A percentile compares a stretch with the other conserved stretches of the same genome.
These are phyloP conservation scores for Hordeum pubiflorum DNA, from an alignment of 202 grass and related monocot species.

Conservation along the genomic window DNA sequence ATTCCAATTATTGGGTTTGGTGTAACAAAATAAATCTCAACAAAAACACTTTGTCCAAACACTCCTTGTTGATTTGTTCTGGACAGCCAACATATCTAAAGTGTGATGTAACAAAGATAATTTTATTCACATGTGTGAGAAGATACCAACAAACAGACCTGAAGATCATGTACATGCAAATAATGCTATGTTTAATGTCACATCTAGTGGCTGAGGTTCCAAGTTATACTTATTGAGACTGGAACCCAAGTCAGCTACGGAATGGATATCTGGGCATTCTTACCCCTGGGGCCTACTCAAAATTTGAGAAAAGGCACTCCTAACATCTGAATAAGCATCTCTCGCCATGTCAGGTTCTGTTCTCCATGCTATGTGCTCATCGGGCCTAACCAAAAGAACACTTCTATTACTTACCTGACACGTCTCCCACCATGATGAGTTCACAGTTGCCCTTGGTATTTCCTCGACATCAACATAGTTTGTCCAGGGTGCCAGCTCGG, in stretches of 20 bases:
- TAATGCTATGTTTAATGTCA: not conserved
- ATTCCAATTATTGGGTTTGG: too few relatives aligned
- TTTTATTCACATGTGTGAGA: not conserved
- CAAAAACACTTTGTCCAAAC: not conserved
- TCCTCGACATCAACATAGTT: constrained; percentile 62
- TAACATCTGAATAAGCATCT: constrained; percentile 39
- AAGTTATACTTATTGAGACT: not conserved
- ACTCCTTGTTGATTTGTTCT: not conserved
- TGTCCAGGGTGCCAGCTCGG: constrained; percentile 47
- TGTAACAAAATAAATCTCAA: not conserved
- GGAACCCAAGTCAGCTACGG: not conserved
- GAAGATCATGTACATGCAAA: not conserved
- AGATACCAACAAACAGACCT: not conserved
- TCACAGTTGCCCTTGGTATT: constrained; percentile 19
- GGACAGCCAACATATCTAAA: not conserved
- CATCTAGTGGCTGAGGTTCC: not conserved
- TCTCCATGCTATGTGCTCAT: constrained; percentile 91
- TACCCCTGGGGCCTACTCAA: constrained; percentile 25
- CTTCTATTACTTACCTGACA: constrained; percentile 45
- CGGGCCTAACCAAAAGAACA: constrained; percentile 71
- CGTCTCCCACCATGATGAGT: constrained; percentile 84
- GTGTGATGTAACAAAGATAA: not conserved
- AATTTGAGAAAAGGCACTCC: constrained; percentile 47
- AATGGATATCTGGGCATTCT: not conserved
- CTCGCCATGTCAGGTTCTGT: constrained; percentile 32